A percentile compares a stretch with the other conserved stretches of the same genome.
Conservation (phyloP, 176 grass and related monocot species). For the maize (Zea mays) region DNA sequence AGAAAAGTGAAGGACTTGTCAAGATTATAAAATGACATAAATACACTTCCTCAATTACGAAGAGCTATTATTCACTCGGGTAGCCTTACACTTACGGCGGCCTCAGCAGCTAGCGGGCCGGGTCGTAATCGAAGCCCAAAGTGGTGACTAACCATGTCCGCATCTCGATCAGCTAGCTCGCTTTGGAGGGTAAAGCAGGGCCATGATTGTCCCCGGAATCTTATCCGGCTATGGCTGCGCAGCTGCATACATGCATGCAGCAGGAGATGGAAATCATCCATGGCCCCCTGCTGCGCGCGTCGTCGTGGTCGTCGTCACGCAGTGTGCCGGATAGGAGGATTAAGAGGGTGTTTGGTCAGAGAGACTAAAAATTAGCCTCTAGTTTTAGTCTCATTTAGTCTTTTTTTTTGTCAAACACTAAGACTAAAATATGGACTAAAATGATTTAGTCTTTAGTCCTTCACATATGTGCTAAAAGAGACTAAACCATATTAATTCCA, state of each 20-base stretch:
- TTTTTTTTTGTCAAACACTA: slow-evolving; percentile 38
- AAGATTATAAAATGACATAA: no score
- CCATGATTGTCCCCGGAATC: slow-evolving; percentile 67
- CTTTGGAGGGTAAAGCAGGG: slow-evolving; percentile 52
- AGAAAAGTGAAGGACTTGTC: no score
- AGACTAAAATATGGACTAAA: no score
- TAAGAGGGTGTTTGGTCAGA: no score
- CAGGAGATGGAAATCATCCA: neutral
- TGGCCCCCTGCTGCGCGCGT: neutral
- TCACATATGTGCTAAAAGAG: no score
- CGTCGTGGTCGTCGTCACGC: slow-evolving; percentile 25
- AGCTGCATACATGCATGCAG: neutral
- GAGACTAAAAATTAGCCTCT: slow-evolving; percentile 37
- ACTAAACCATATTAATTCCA: no score
- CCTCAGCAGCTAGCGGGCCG: no score
- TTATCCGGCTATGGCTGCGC: slow-evolving; percentile 49
- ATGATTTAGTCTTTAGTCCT: no score
- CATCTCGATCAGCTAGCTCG: slow-evolving; percentile 26
- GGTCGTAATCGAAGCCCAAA: slow-evolving; percentile 31
- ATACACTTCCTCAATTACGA: no score
- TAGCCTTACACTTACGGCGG: no score
- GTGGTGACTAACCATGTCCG: slow-evolving; percentile 41
- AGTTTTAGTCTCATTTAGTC: slow-evolving; percentile 7
- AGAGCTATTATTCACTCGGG: no score
- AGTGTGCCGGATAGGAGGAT: no score